Percentiles rank a stretch among this genome's conserved stretches.
These are phyloP conservation scores for Ophidiomyces ophidiicola DNA, from an alignment of 2,329 filamentous ascomycete genomes.

Conservation along the genomic window DNA sequence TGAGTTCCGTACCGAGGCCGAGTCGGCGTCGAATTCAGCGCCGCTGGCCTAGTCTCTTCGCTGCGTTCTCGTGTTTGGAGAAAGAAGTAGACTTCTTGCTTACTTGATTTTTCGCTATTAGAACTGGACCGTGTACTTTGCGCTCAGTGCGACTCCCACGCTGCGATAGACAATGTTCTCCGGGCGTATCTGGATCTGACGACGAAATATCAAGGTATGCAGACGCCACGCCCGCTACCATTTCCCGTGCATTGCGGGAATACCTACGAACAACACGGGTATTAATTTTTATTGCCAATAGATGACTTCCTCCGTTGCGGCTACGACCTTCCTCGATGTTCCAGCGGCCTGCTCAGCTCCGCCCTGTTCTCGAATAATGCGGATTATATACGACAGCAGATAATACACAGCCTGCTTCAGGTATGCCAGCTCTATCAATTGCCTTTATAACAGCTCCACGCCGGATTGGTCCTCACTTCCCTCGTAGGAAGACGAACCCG, in stretches of 20 bases:
- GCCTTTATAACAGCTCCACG: not conserved
- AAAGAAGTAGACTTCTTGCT: slow-evolving; percentile 1
- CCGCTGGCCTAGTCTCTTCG: no score
- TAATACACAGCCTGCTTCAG: slow-evolving; percentile 76
- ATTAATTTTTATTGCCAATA: slow-evolving; percentile 18
- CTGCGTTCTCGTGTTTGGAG: slow-evolving; percentile 6
- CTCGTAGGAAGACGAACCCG: slow-evolving; percentile 68
- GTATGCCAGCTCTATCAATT: slow-evolving; percentile 31
- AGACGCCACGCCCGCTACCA: not conserved
- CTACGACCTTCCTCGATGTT: slow-evolving; percentile 68
- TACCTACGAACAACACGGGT: slow-evolving; percentile 5
- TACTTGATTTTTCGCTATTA: slow-evolving; percentile 24
- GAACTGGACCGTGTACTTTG: slow-evolving; percentile 57
- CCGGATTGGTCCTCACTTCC: not conserved
- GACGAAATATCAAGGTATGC: slow-evolving; percentile 53
- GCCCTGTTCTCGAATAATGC: slow-evolving; percentile 60
- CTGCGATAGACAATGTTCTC: slow-evolving; percentile 70
- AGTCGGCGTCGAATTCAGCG: not conserved
- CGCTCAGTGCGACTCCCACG: slow-evolving; percentile 47
- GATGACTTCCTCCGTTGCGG: slow-evolving; percentile 63
- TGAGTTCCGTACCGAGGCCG: slow-evolving; percentile 35
- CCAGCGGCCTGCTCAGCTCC: slow-evolving; percentile 64
- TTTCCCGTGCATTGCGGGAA: not conserved
- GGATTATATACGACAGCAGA: slow-evolving; percentile 82
- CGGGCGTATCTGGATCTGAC: slow-evolving; percentile 73